Conservation (phyloP, 2,329 filamentous ascomycete species). For the Aspergillus sp. region DNA sequence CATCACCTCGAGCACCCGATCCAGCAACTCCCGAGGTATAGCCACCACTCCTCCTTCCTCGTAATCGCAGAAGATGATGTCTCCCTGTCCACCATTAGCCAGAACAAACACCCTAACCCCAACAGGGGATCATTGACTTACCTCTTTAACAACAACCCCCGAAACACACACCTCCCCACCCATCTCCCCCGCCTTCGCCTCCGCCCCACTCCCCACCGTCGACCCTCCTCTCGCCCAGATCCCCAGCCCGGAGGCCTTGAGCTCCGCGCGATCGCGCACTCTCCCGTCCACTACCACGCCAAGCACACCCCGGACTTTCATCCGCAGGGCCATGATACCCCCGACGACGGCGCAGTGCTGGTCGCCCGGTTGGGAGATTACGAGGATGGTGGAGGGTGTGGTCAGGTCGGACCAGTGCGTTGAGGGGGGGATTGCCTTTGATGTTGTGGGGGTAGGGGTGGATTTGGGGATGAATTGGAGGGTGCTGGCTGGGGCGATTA, state of each 20-base stretch:
- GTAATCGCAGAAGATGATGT: slow-evolving; percentile 68
- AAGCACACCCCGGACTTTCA: slow-evolving; percentile 62
- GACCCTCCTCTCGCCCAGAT: slow-evolving; percentile 50
- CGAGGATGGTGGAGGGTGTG: slow-evolving; percentile 60
- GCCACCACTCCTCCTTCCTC: slow-evolving; percentile 67
- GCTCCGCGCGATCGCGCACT: slow-evolving; percentile 65
- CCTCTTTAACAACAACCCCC: no score
- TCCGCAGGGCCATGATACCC: slow-evolving; percentile 73
- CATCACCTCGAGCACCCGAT: slow-evolving; percentile 62
- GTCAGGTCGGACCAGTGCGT: slow-evolving; percentile 71
- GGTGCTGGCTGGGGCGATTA: not conserved
- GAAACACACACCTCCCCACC: slow-evolving; percentile 44
- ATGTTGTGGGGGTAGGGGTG: slow-evolving; percentile 45
- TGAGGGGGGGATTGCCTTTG: slow-evolving; percentile 48
- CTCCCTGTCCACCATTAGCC: slow-evolving; percentile 48
- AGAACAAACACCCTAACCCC: not conserved
- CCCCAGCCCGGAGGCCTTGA: slow-evolving; percentile 58
- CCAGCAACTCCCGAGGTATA: slow-evolving; percentile 63
- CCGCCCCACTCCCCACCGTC: slow-evolving; percentile 49
- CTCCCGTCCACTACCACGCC: slow-evolving; percentile 69
- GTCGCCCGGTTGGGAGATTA: slow-evolving; percentile 65
- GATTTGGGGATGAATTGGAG: slow-evolving; percentile 31
- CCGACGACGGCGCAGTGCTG: slow-evolving; percentile 72
- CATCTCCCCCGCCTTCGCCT: slow-evolving; percentile 44
- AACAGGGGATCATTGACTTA: no score